These are phyloP conservation scores for Ascochyta clinopodiicola DNA, from an alignment of 2,329 filamentous ascomycete species.

Conservation along the genomic window DNA sequence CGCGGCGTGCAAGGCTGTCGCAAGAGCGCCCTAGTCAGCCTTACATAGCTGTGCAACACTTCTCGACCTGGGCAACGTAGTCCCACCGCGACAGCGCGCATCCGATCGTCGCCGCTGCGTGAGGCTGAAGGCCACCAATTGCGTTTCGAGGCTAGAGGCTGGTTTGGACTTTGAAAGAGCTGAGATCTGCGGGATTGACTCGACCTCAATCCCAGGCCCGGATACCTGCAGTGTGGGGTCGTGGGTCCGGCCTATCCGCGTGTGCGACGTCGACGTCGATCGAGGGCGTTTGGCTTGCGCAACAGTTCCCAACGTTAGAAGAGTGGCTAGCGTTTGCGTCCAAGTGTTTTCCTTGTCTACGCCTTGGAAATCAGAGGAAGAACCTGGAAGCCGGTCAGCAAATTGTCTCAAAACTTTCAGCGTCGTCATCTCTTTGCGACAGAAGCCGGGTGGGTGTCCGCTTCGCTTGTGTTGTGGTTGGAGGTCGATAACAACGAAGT, in stretches of 20 bases:
- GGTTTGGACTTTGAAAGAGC: slow-evolving; percentile 6
- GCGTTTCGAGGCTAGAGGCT: not conserved
- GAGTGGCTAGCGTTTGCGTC: not conserved
- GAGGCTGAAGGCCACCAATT: not conserved
- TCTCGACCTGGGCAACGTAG: not conserved
- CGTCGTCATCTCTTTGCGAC: not conserved
- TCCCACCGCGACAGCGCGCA: not conserved
- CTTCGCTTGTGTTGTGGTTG: not conserved
- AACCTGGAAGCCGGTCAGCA: not conserved
- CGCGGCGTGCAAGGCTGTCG: not conserved
- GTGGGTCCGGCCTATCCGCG: slow-evolving; percentile 1
- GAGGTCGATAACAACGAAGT: not conserved
- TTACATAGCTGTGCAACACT: not conserved
- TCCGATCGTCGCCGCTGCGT: not conserved
- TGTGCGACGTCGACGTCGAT: slow-evolving; percentile 9
- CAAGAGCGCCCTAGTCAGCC: no score
- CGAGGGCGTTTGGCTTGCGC: not conserved
- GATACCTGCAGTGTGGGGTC: slow-evolving; percentile 7
- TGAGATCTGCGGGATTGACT: slow-evolving; percentile 1
- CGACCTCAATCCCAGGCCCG: slow-evolving; percentile 10
- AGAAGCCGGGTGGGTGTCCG: not conserved
- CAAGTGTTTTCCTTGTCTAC: not conserved
- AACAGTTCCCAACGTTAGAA: not conserved
- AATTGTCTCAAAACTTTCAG: not conserved
- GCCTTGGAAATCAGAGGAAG: not conserved